phyloP scores from a whole-genome alignment of 78 protist species.

The slime mould (Dictyostelium discoideum) region DNA sequence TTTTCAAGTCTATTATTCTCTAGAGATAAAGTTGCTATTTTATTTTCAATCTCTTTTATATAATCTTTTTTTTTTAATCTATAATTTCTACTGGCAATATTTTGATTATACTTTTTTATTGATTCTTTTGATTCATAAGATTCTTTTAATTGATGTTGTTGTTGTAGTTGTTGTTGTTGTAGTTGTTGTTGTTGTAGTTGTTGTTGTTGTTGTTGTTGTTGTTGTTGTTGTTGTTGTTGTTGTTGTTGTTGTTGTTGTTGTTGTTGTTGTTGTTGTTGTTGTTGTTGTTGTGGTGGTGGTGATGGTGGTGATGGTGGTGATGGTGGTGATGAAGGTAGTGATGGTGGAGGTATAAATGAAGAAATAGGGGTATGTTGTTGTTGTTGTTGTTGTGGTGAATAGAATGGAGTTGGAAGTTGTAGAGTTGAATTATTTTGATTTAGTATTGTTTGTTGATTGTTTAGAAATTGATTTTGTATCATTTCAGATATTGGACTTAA shows the following conservation, averaged over 20 bases:
- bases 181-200: not conserved
- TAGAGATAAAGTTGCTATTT: not conserved
- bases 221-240: too few relatives aligned
- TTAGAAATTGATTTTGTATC: not conserved
- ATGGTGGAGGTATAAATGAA: not conserved
- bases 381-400: not conserved
- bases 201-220: too few relatives aligned
- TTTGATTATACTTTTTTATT: not conserved
- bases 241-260: too few relatives aligned
- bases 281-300: too few relatives aligned
- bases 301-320: not conserved
- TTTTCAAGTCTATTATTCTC: not conserved
- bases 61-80: not conserved
- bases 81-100: not conserved
- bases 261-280: too few relatives aligned
- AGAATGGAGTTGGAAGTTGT: not conserved
- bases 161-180: not conserved
- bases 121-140: not conserved
- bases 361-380: not conserved
- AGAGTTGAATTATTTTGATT: not conserved
- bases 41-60: not conserved
- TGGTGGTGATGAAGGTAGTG: not conserved
- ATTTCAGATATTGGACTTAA: not conserved
- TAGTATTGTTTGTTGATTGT: not conserved
- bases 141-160: not conserved